Evolutionary conservation across 2,329 filamentous ascomycete genomes (phyloP).

Genomic region (Colletotrichum orchidophilum): DNA sequence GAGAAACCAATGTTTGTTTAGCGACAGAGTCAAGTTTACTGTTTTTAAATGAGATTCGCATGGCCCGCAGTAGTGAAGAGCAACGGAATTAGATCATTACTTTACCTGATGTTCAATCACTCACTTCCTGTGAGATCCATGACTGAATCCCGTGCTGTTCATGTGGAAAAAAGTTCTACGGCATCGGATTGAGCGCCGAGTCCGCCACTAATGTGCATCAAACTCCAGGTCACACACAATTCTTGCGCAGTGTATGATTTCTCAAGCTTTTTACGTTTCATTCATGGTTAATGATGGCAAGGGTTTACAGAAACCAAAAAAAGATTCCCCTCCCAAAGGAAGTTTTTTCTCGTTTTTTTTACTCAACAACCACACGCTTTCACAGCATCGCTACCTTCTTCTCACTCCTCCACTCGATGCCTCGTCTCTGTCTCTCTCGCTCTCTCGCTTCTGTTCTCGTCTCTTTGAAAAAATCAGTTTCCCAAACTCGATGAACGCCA

Average conservation of each 20-base stretch:
- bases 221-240: no score
- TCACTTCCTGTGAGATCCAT: no score
- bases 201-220: no score
- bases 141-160: no score
- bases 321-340: background rate
- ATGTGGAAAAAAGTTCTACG: no score
- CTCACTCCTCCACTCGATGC: background rate
- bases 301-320: background rate
- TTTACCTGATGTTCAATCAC: no score
- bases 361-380: background rate
- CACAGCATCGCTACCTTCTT: background rate
- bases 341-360: background rate
- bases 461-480: slow-evolving; percentile 9
- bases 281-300: background rate
- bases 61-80: background rate
- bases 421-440: background rate
- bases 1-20: background rate
- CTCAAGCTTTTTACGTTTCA: background rate
- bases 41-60: background rate
- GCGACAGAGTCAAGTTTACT: background rate
- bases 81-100: no score
- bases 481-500: slow-evolving; percentile 32
- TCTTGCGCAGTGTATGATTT: no score
- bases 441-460: slow-evolving; percentile 8
- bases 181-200: no score